Conservation (phyloP, 1,284 basidiomycete species). For the Cystobasidium slooffiae region DNA sequence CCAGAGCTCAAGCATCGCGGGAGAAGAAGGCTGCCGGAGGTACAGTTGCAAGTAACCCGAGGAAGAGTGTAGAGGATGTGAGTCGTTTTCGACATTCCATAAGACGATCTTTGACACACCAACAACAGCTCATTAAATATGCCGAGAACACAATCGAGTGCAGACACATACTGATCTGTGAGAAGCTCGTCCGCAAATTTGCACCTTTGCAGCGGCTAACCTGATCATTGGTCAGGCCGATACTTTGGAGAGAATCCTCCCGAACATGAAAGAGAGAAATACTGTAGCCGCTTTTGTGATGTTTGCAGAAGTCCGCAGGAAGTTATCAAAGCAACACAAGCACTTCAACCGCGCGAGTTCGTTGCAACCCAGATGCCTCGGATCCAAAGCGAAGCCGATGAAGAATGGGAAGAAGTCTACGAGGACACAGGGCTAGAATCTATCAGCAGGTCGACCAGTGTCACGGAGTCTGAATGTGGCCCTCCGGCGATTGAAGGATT, state of each 20-base stretch:
- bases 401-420: slow-evolving; percentile 36
- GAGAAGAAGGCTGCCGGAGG: slow-evolving; percentile 19
- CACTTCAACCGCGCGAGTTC: slow-evolving; percentile 13
- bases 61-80: slow-evolving; percentile 17
- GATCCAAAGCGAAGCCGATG: slow-evolving; percentile 24
- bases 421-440: background rate
- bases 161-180: slow-evolving; percentile 69
- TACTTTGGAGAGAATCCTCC: slow-evolving; percentile 81
- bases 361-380: slow-evolving; percentile 22
- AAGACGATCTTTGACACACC: background rate
- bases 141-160: slow-evolving; percentile 69
- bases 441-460: slow-evolving; percentile 21
- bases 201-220: background rate
- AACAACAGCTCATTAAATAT: slow-evolving; percentile 66
- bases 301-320: slow-evolving; percentile 72
- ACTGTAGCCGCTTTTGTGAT: slow-evolving; percentile 83
- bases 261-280: slow-evolving; percentile 61
- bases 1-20: slow-evolving; percentile 10
- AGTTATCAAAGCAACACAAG: slow-evolving; percentile 10
- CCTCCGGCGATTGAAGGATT: slow-evolving; percentile 10
- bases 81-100: background rate
- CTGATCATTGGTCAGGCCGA: slow-evolving; percentile 62
- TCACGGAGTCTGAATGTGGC: background rate
- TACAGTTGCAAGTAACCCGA: slow-evolving; percentile 4
- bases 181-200: background rate